Conservation (phyloP, 139 green algal genomes). For the Tetraselmis striata region DNA sequence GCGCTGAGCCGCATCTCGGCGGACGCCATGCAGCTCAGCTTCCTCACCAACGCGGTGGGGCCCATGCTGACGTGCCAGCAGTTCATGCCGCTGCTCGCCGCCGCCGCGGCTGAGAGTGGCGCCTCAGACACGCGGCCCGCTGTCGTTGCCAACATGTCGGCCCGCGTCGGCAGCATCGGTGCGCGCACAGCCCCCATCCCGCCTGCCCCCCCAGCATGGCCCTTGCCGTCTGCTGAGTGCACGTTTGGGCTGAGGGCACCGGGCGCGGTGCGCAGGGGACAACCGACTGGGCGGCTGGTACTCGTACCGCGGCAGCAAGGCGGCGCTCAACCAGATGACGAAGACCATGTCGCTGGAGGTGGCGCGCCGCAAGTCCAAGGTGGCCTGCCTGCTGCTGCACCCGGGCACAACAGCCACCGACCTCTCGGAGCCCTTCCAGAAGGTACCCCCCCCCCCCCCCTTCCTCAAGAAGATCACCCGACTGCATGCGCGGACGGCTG, state of each 20-base stretch:
- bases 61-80: conserved; percentile 63
- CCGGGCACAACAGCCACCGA: conserved; percentile 76
- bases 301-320: conserved; percentile 66
- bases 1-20: conserved; percentile 38
- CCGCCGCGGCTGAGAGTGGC: conserved; percentile 9
- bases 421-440: conserved; percentile 65
- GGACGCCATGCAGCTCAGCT: conserved; percentile 41
- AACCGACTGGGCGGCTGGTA: conserved; percentile 78
- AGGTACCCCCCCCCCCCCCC: too few relatives aligned
- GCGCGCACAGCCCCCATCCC: background rate
- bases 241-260: background rate
- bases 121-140: conserved; percentile 34
- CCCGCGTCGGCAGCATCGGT: conserved; percentile 63
- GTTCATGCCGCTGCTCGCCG: conserved; percentile 41
- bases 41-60: conserved; percentile 64
- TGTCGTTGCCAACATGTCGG: conserved; percentile 67
- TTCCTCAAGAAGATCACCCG: too few relatives aligned
- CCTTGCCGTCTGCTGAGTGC: background rate
- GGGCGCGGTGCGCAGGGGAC: background rate
- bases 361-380: conserved; percentile 36
- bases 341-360: conserved; percentile 67
- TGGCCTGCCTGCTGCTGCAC: conserved; percentile 66
- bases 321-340: conserved; percentile 77
- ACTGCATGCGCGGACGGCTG: too few relatives aligned
- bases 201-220: background rate